These are phyloP conservation scores for Candida jianshihensis DNA, from an alignment of 805 yeast genomes.

Conservation along the genomic window DNA sequence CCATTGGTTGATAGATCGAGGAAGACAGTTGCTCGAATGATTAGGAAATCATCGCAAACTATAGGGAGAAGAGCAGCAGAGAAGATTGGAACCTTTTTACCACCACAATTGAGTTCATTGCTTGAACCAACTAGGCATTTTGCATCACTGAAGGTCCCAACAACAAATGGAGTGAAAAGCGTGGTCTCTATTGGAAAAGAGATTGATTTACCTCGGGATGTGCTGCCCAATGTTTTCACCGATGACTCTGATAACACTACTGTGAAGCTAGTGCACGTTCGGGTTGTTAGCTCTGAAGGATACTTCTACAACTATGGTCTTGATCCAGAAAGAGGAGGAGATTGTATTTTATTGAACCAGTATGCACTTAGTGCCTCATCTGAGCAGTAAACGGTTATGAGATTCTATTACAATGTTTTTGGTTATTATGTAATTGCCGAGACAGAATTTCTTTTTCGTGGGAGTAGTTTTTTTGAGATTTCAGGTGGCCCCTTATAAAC, in stretches of 20 bases:
- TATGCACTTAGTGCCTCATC: too few relatives aligned
- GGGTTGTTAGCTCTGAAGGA: conserved; percentile 79
- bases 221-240: conserved; percentile 18
- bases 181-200: conserved; percentile 42
- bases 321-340: conserved; percentile 89
- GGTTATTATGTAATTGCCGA: too few relatives aligned
- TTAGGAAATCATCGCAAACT: conserved; percentile 70
- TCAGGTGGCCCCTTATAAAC: too few relatives aligned
- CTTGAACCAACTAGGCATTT: conserved; percentile 88
- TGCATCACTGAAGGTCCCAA: conserved; percentile 76
- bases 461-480: too few relatives aligned
- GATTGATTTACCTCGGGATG: conserved; percentile 15
- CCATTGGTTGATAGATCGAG: conserved; percentile 69
- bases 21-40: conserved; percentile 66
- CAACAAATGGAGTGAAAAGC: conserved; percentile 36
- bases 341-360: conserved; percentile 73
- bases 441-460: too few relatives aligned
- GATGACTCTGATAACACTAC: conserved; percentile 23
- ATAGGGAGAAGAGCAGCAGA: conserved; percentile 79
- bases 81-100: conserved; percentile 81
- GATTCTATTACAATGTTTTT: too few relatives aligned
- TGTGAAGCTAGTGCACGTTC: conserved; percentile 35
- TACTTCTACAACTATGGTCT: conserved; percentile 72
- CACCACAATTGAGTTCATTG: conserved; percentile 71
- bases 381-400: too few relatives aligned